phyloP scores from a whole-genome alignment of 2,329 filamentous ascomycete species.

The Chaetothyriales sp. region DNA sequence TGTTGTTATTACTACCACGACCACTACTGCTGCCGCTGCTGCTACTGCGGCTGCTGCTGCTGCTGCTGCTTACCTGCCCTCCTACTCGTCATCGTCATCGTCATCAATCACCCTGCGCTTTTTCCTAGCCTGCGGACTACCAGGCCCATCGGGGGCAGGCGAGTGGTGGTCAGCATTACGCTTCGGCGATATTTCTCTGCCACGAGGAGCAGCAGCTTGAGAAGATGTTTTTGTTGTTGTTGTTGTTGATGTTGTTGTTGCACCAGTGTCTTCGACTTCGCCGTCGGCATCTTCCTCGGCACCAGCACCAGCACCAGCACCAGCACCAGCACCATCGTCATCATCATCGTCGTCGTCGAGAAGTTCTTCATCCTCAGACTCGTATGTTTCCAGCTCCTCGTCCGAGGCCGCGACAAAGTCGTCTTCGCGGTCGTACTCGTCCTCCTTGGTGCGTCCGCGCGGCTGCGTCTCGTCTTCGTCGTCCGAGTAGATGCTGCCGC shows the following conservation, averaged over 20 bases:
- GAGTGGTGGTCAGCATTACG: slow-evolving; percentile 8
- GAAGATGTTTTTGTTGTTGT: no score
- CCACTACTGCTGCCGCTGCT: no score
- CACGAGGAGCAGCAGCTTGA: not conserved
- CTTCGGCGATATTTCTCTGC: slow-evolving; percentile 4
- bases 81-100: slow-evolving; percentile 15
- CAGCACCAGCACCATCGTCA: slow-evolving; percentile 26
- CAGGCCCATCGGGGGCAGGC: slow-evolving; percentile 8
- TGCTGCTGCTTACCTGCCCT: not conserved
- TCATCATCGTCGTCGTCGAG: slow-evolving; percentile 22
- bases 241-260: no score
- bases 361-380: slow-evolving; percentile 28
- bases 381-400: slow-evolving; percentile 33
- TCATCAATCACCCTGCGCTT: slow-evolving; percentile 17
- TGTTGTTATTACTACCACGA: no score
- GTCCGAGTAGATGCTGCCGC: slow-evolving; percentile 34
- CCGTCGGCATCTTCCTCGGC: slow-evolving; percentile 28
- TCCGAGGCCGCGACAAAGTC: slow-evolving; percentile 51
- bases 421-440: slow-evolving; percentile 71
- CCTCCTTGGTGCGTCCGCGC: slow-evolving; percentile 43
- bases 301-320: slow-evolving; percentile 25
- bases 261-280: slow-evolving; percentile 20
- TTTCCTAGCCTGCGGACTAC: slow-evolving; percentile 13
- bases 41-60: no score
- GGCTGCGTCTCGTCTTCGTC: slow-evolving; percentile 34